Base-by-base conservation (phyloP, 495 filamentous ascomycete species). In the Podospora pseudocomata region DNA sequence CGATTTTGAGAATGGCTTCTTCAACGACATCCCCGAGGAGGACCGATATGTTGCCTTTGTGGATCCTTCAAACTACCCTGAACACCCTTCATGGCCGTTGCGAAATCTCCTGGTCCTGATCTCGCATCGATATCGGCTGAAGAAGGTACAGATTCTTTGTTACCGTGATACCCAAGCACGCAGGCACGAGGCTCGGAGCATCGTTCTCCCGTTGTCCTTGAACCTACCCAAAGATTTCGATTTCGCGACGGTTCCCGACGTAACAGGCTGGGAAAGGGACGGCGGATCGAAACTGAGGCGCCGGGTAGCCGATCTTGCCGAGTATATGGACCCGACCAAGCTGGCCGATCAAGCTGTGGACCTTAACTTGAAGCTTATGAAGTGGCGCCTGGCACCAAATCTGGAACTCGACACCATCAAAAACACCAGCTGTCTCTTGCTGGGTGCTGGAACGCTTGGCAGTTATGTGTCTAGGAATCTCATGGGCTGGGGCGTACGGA, bases 291-390 rank as follows among this genome's bases (percentile, higher is more conserved):
- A 95, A 73, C 76, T 97, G 57, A 84, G 84, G n/a, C 86, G 89
- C 27, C 87, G 90, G 67, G 82, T 88, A 11, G 91, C 92, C 20
- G 91, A 94, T 74, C 83, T 99, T 1, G 89, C 90, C 19, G 92
- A 93, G 71, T 93, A 96, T 64, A 93, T 98, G 89, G 92, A 99
- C 76, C 95, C 95, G 5, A 81, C 70, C 65, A 88, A 87, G 69
- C 83, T 98, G 27, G 95, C 95, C 26, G 93, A 97, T 70, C 93
- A 97, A 77, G 91, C 94, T n/a, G 95, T 97, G 11, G 95, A 99
- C 74, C 87, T 99, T 61, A 99, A 99, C 73, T 84, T 97, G 68
- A 98, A 97, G 79, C 85, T 99, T 64, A 99, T 99, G 87, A 97
- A 97, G 81, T 99, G 95, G 95, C 88, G 95, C 28, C 91, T 99